Conservation (phyloP, 768 basidiomycete species). For the Podaxis rugospora region DNA sequence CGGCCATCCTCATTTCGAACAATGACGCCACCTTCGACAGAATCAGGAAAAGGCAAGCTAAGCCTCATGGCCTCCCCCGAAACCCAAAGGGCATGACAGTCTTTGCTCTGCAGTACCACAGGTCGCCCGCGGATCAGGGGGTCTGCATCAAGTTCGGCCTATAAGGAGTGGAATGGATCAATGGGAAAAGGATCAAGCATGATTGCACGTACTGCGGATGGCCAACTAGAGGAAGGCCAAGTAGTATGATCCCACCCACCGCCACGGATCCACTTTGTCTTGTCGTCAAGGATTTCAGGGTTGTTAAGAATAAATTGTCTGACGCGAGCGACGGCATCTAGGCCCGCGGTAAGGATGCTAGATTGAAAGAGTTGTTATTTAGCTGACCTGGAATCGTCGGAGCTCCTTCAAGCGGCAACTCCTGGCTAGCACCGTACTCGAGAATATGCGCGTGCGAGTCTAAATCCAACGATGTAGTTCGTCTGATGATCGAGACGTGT, state of each 20-base stretch:
- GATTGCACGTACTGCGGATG: conserved; percentile 50
- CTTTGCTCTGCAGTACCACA: conserved; percentile 78
- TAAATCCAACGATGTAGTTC: conserved; percentile 19
- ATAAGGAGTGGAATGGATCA: conserved; percentile 1
- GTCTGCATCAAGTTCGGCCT: conserved; percentile 74
- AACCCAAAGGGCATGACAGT: conserved; percentile 88
- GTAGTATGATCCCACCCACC: conserved; percentile 92
- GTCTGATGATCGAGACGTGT: not conserved
- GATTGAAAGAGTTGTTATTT: not conserved
- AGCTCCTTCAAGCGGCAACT: conserved; percentile 62
- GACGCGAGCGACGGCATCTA: conserved; percentile 63
- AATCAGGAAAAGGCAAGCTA: conserved; percentile 60
- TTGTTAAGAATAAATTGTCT: conserved; percentile 55
- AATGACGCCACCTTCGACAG: conserved; percentile 79
- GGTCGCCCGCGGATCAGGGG: conserved; percentile 63
- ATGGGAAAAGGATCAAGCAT: not conserved
- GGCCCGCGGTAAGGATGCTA: not conserved
- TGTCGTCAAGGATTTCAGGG: conserved; percentile 53
- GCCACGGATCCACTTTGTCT: conserved; percentile 63
- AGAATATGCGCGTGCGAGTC: conserved; percentile 80
- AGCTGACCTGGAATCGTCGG: conserved; percentile 49
- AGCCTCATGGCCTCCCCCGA: conserved; percentile 54
- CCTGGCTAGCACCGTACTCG: conserved; percentile 67
- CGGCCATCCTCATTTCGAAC: conserved; percentile 59
- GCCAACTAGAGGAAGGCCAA: conserved; percentile 60